Base-by-base conservation (phyloP, 2,329 filamentous ascomycete genomes). In the Botrytis aclada region DNA sequence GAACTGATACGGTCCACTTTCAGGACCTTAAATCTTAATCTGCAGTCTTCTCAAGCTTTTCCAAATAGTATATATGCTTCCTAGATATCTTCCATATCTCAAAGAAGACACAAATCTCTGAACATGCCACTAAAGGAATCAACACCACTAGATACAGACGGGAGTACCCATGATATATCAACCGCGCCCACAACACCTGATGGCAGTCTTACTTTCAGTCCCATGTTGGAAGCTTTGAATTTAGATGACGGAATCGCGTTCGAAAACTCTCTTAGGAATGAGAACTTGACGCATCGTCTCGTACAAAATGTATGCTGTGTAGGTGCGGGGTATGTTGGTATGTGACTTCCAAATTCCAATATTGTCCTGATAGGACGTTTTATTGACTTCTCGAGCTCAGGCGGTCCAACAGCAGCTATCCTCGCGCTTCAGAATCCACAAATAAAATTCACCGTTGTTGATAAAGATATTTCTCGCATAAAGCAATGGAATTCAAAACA, bases 311-410 rank as follows among this genome's bases (percentile, higher is more conserved):
- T 93, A 70, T 93, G 91, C 82, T 93, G 90, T 80, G 89, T 93
- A 75, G 92, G 92, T 67, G 92, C 92, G 77, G 92, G 92, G 77
- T 93, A 93, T 81, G 90, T 93, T 76, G 91, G 90, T 93, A 85
- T 78, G 89, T 85, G 18, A 6, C n/a, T 12, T 66, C 20, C 56
- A 18, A 22, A 22, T 66, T 25, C 37, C n/a, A 7, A 37, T 3
- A 56, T 29, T 8, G 3, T 32, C 51, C n/a, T 29, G 3, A 3
- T 22, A 2, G 4, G 25, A 16, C 3, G 1, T 2, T 18, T 10
- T 63, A 63, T 58, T 75, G 37, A 65, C 43, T 32, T 20, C 14
- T 16, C 7, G n/a, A 32, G 16, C 1, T 22, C 37, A 80, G 92
- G 92, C 77, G 92, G 92, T 56, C 92, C 93, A 65, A 94, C 92